A percentile compares a stretch with the other conserved stretches of the same genome.
phyloP scores from a whole-genome alignment of 169 alveolate genomes.

The Plasmodium sp. region DNA sequence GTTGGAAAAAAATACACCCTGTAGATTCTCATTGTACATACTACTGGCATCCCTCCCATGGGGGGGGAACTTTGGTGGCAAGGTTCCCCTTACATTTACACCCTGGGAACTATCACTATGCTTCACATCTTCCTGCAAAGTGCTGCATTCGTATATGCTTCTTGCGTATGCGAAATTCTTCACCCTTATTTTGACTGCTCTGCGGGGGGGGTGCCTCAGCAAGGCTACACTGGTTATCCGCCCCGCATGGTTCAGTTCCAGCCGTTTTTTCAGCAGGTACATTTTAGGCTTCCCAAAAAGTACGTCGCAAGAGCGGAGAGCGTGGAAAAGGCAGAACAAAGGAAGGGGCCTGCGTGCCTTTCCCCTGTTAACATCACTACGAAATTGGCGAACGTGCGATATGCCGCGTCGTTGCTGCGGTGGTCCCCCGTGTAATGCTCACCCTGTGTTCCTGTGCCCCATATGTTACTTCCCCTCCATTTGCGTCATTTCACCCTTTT shows the following conservation, averaged over 20 bases:
- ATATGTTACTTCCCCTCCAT: not conserved
- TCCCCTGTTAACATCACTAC: not conserved
- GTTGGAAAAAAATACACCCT: not conserved
- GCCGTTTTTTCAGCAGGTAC: not conserved
- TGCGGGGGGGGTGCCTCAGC: not conserved
- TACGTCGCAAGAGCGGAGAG: not conserved
- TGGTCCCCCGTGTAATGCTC: not conserved
- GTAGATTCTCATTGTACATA: not conserved
- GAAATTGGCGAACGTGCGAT: not conserved
- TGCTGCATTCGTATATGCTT: slow-evolving; percentile 56
- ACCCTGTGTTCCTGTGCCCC: not conserved
- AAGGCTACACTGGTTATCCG: not conserved
- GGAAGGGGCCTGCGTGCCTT: not conserved
- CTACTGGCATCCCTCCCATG: not conserved
- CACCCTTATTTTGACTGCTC: not conserved
- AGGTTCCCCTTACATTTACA: not conserved
- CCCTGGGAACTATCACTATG: not conserved
- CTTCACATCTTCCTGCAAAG: not conserved
- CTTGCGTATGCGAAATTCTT: slow-evolving; percentile 16
- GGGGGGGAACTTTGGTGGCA: not conserved
- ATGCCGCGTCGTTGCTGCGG: not conserved
- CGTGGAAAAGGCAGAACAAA: not conserved
- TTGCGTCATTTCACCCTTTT: not conserved
- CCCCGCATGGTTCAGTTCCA: not conserved
- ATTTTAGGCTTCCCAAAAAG: not conserved